These are phyloP conservation scores for Endocarpon pusillum DNA, from an alignment of 495 filamentous ascomycete genomes.

Conservation along the genomic window DNA sequence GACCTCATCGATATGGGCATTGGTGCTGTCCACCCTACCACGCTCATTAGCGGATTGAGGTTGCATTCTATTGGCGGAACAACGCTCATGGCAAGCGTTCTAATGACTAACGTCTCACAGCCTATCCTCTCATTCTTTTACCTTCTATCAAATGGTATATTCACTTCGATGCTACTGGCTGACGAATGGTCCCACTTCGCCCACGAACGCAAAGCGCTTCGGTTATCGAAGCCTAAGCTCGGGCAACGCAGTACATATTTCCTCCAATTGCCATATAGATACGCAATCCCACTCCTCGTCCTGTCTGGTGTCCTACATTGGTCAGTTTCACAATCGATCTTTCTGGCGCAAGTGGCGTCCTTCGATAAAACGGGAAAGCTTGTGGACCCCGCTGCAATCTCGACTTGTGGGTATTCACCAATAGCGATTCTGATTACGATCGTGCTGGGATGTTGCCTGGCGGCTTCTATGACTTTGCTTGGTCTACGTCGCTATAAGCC, in stretches of 20 bases:
- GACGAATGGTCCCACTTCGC: constrained; percentile 14
- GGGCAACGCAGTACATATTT: constrained; percentile 23
- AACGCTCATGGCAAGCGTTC: constrained; percentile 9
- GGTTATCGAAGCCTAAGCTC: constrained; percentile 18
- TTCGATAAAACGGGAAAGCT: neutral
- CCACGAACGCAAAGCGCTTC: constrained; percentile 15
- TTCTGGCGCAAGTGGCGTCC: neutral
- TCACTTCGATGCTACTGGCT: constrained; percentile 19
- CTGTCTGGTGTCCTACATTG: constrained; percentile 18
- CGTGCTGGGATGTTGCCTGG: neutral
- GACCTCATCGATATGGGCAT: too few species aligned
- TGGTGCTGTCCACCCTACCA: constrained; percentile 12
- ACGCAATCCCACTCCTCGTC: constrained; percentile 17
- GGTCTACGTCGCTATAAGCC: neutral
- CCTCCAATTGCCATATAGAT: constrained; percentile 23
- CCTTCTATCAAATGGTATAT: constrained; percentile 16
- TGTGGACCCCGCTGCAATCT: neutral
- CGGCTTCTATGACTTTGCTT: neutral
- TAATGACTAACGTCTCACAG: constrained; percentile 24
- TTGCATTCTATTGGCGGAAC: too few species aligned
- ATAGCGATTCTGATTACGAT: constrained; percentile 1
- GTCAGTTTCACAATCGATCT: constrained; percentile 21
- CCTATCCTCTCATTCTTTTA: constrained; percentile 22
- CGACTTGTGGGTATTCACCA: neutral
- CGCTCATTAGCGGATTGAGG: constrained; percentile 10